phyloP scores from a whole-genome alignment of 2,329 filamentous ascomycete genomes.

The Alternaria brassicicola region DNA sequence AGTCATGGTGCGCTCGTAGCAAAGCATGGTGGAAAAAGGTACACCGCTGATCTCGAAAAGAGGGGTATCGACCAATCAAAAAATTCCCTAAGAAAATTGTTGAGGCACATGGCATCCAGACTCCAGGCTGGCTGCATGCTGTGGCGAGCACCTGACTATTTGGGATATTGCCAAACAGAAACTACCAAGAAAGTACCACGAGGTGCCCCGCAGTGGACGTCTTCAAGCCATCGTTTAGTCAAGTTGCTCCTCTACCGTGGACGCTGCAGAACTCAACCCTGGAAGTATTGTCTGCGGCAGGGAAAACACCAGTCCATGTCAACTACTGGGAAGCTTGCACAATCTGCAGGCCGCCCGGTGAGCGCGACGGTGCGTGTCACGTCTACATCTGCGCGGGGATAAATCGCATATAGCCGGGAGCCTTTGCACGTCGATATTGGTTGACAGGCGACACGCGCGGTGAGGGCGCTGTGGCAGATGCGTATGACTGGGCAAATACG shows the following conservation, averaged over 20 bases:
- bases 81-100: conserved; percentile 34
- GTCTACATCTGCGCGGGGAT: conserved; percentile 18
- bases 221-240: conserved; percentile 7
- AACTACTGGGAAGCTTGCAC: conserved; percentile 25
- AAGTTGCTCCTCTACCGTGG: neutral
- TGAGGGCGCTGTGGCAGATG: conserved; percentile 3
- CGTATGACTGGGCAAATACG: conserved; percentile 12
- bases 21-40: conserved; percentile 29
- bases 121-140: conserved; percentile 31
- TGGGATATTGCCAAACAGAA: conserved; percentile 21
- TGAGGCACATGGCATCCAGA: conserved; percentile 36
- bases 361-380: conserved; percentile 33
- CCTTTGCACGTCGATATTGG: conserved; percentile 18
- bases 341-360: conserved; percentile 21
- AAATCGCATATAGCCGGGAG: conserved; percentile 16
- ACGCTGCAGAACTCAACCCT: conserved; percentile 1
- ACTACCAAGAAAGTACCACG: conserved; percentile 23
- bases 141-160: conserved; percentile 42
- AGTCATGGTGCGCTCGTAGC: conserved; percentile 35
- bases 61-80: conserved; percentile 36
- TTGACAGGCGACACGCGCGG: conserved; percentile 15
- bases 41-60: conserved; percentile 37
- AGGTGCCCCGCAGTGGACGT: conserved; percentile 18
- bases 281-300: conserved; percentile 14
- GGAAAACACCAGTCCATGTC: conserved; percentile 17